Conservation (phyloP, 2,329 filamentous ascomycete genomes). For the Claviceps arundinis region DNA sequence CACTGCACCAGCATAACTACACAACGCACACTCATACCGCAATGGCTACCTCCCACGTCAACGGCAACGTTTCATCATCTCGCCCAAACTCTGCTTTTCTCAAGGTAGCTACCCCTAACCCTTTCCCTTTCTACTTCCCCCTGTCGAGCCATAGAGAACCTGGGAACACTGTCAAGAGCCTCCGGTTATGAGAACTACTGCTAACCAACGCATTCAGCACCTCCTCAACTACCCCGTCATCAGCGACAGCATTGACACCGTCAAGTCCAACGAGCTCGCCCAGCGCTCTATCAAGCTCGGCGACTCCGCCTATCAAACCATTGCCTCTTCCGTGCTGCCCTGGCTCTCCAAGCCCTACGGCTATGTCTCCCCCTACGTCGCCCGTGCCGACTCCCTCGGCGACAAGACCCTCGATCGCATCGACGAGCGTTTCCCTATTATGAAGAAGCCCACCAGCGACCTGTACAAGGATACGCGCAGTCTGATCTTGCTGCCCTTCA, state of each 20-base stretch:
- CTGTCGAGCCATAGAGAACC: neutral
- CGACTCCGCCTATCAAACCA: constrained; percentile 59
- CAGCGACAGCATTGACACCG: constrained; percentile 60
- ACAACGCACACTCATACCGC: neutral
- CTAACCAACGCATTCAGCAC: constrained; percentile 42
- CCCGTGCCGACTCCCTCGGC: constrained; percentile 65
- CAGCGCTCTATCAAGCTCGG: constrained; percentile 68
- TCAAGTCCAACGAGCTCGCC: constrained; percentile 72
- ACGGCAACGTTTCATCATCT: constrained; percentile 35
- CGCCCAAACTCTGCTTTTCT: constrained; percentile 35
- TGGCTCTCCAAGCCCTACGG: constrained; percentile 60
- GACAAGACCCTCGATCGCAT: constrained; percentile 57
- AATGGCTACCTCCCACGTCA: constrained; percentile 32
- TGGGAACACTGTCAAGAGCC: no score
- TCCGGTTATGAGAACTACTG: no score
- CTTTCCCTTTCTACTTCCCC: neutral
- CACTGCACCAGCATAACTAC: neutral
- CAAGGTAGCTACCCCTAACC: constrained; percentile 23
- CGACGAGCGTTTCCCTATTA: constrained; percentile 56
- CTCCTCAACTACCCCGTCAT: constrained; percentile 74
- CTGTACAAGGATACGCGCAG: constrained; percentile 51
- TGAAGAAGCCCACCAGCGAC: constrained; percentile 64
- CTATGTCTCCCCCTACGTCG: constrained; percentile 74
- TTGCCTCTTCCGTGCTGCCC: constrained; percentile 66
- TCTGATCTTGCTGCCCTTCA: constrained; percentile 48